These are phyloP conservation scores for Helianthus tuberosus DNA, from an alignment of 129 eudicot species.

Conservation along the genomic window DNA sequence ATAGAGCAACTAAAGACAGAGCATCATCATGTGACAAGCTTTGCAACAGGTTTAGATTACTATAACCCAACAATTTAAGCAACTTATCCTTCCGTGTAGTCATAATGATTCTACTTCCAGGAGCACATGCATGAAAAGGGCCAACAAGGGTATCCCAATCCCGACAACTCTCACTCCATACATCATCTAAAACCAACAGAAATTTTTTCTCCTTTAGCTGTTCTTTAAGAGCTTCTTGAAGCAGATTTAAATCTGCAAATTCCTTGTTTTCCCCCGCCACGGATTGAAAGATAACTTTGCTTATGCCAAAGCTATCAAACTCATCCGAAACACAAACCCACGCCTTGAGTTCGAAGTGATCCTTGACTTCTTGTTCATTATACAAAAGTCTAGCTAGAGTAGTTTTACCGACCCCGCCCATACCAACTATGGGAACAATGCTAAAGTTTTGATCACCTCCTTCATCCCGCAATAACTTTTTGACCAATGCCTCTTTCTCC, in stretches of 20 bases:
- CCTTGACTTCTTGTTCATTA: constrained; percentile 23
- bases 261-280: constrained; percentile 23
- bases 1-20: neutral
- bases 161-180: constrained; percentile 42
- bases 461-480: constrained; percentile 33
- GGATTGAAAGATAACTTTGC: constrained; percentile 51
- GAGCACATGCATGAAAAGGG: constrained; percentile 39
- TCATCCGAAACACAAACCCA: constrained; percentile 75
- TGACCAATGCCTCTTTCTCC: constrained; percentile 37
- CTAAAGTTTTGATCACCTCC: neutral
- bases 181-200: constrained; percentile 68
- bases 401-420: constrained; percentile 76
- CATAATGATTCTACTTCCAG: constrained; percentile 58
- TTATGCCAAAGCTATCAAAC: constrained; percentile 39
- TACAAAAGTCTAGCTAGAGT: constrained; percentile 55
- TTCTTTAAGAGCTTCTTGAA: constrained; percentile 26
- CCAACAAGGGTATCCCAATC: constrained; percentile 44
- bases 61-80: constrained; percentile 34
- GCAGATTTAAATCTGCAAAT: constrained; percentile 40
- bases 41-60: neutral
- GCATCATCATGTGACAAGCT: neutral
- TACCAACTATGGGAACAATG: constrained; percentile 52
- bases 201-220: constrained; percentile 32
- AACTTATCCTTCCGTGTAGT: constrained; percentile 54
- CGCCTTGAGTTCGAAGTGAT: constrained; percentile 34